These are phyloP conservation scores for Diplodia mutila DNA, from an alignment of 2,329 filamentous ascomycete genomes.

Conservation along the genomic window DNA sequence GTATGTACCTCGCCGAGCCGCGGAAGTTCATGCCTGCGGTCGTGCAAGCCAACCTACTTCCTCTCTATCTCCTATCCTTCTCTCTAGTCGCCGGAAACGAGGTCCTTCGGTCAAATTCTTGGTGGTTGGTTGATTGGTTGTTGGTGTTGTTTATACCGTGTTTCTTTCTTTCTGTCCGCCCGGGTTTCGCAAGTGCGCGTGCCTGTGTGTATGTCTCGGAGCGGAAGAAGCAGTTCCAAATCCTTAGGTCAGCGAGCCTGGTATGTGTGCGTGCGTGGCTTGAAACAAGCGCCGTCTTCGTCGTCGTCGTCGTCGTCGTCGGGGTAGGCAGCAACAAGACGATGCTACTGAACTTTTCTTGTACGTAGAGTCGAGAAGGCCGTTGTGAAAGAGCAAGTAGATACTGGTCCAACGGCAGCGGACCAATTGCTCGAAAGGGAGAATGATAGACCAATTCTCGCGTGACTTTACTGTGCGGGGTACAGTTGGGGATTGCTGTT, in stretches of 20 bases:
- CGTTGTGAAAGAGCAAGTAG: neutral
- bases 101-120: neutral
- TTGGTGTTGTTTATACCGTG: neutral
- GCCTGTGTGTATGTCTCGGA: neutral
- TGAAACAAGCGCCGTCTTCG: neutral
- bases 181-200: neutral
- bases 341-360: neutral
- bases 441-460: neutral
- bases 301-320: neutral
- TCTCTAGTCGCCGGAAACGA: neutral
- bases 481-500: neutral
- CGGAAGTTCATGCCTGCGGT: neutral
- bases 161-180: neutral
- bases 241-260: neutral
- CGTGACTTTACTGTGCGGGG: conserved; percentile 2
- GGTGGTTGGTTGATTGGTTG: neutral
- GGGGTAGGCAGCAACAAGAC: neutral
- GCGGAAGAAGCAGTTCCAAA: neutral
- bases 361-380: neutral
- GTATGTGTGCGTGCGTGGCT: neutral
- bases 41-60: neutral
- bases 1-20: neutral
- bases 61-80: neutral
- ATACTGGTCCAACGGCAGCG: neutral
- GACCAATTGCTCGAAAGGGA: neutral